A percentile compares a stretch with the other conserved stretches of the same genome.
phyloP scores from a whole-genome alignment of 2,329 filamentous ascomycete species.

The Cercospora brassicicola region DNA sequence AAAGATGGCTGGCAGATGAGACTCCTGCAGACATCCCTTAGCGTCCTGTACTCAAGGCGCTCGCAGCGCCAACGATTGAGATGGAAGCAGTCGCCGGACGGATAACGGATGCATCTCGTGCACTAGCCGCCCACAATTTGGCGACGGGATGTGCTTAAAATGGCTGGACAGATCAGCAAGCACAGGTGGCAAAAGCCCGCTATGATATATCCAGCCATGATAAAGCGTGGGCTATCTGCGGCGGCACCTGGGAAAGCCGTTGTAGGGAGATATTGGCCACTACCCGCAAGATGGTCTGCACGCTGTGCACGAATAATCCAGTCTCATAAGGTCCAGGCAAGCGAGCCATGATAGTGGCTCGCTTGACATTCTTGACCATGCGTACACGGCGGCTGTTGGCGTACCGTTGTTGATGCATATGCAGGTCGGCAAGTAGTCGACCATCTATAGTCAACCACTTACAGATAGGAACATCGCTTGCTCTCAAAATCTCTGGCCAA shows the following conservation, averaged over 20 bases:
- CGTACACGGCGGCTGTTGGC: neutral
- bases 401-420: slow-evolving; percentile 3
- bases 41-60: neutral
- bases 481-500: neutral
- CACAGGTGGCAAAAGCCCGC: neutral
- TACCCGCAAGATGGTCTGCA: neutral
- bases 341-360: neutral
- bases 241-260: neutral
- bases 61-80: neutral
- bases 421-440: slow-evolving; percentile 5
- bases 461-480: neutral
- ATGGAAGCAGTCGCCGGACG: neutral
- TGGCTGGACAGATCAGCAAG: neutral
- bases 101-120: neutral
- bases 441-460: neutral
- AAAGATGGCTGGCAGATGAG: slow-evolving; percentile 2
- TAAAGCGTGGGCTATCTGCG: neutral
- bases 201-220: neutral
- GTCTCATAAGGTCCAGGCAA: neutral
- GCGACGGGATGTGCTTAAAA: neutral
- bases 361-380: slow-evolving; percentile 1
- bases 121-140: neutral
- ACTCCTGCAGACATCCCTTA: slow-evolving; percentile 6
- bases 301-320: neutral
- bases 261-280: neutral